Evolutionary conservation across 768 basidiomycete genomes (phyloP).

Genomic region (Phanerochaete sordida): DNA sequence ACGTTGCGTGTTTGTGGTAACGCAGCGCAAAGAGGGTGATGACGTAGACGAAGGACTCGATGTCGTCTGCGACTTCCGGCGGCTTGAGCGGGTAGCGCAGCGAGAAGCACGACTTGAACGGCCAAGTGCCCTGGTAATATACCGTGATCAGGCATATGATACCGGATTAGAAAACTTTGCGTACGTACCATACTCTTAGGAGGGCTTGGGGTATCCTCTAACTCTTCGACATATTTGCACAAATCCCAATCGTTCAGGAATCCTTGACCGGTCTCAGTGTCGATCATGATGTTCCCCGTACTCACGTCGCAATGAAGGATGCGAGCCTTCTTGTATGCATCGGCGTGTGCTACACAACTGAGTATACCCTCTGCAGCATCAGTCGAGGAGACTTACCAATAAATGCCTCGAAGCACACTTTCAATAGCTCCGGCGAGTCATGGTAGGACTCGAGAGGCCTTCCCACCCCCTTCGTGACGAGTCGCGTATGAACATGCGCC

Average conservation of each 20-base stretch:
- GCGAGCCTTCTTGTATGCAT: neutral
- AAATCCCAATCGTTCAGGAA: conserved; percentile 7
- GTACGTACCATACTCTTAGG: neutral
- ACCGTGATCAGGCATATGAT: neutral
- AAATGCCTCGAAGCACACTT: neutral
- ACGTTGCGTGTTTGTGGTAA: neutral
- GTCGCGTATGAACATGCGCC: neutral
- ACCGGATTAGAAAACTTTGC: neutral
- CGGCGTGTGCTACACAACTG: neutral
- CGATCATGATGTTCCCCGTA: neutral
- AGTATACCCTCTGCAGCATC: neutral
- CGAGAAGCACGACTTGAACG: neutral
- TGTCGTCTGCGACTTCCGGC: neutral
- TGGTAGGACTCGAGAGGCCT: neutral
- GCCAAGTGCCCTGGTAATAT: conserved; percentile 4
- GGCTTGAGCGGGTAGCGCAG: neutral
- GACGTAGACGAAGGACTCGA: neutral
- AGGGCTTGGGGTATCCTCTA: neutral
- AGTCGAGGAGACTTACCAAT: neutral
- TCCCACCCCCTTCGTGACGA: neutral
- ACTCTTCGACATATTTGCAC: neutral
- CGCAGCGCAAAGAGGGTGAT: neutral
- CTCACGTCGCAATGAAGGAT: conserved; percentile 4
- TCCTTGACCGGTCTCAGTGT: neutral
- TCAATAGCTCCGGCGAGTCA: neutral